Base-by-base conservation (phyloP, 176 grass and related monocot genomes). In the Musa troglodytarum region DNA sequence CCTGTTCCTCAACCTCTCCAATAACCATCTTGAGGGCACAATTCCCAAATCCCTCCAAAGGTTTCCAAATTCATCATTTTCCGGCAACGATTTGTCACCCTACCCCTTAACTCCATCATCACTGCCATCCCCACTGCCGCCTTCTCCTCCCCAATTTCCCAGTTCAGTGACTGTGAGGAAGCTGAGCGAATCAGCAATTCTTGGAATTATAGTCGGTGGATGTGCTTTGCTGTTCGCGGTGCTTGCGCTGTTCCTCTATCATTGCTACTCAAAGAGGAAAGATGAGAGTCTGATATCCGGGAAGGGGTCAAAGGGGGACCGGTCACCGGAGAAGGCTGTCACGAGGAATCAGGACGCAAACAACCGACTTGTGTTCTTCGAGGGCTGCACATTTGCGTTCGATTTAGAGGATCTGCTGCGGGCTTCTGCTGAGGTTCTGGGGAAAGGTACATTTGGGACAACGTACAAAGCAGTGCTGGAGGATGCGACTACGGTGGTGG, bases 361-460 rank as follows among this genome's bases (percentile, higher is more conserved):
- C 72, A 98, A 93, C 86, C 81, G 87, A 71, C 80, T 98, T 15
- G 77, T 91, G 0, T 98, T 98, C 72, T 93, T 98, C 53, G 94
- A 93, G 75, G 94, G 88, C 0, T 89, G 88, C 2, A 72, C 87
- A 0, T 53, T 98, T 9, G 94, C 87, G 6, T 98, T 98, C 51
- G 94, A 98, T 11, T 29, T 98, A 19, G 94, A 98, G 82, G 94
- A 98, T 54, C 75, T 98, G 15, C 84, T 98, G 74, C 86, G 86
- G 26, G 94, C 94, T 69, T 98, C 94, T 4, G 94, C 94, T 17
- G 94, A 98, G 86, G 90, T 98, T 1, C 82, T 98, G 9, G 94
- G 94, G 1, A 98, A 98, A 59, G 94, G 94, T 1, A 89, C 90
- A 0, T 98, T 93, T 54, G 94, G 94, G 19, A 98, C 88, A 1